Conservation (phyloP, 768 basidiomycete genomes). For the Serendipita sp. region DNA sequence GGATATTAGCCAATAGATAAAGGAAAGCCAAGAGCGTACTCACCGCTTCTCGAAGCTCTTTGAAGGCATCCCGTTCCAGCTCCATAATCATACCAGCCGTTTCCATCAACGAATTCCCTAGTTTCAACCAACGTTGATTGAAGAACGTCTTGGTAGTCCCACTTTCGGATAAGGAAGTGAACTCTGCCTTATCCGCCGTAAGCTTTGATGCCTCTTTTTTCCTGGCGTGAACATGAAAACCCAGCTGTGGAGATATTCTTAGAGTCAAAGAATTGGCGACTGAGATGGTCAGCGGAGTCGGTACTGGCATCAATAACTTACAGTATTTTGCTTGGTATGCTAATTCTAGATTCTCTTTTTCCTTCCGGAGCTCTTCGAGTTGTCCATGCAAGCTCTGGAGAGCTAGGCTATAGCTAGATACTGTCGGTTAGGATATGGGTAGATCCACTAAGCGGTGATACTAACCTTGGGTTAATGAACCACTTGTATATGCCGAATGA, state of each 20-base stretch:
- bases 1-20: background rate
- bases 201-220: slow-evolving; percentile 45
- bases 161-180: slow-evolving; percentile 45
- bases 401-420: background rate
- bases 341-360: background rate
- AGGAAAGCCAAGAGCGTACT: slow-evolving; percentile 7
- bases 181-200: slow-evolving; percentile 26
- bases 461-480: slow-evolving; percentile 53
- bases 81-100: slow-evolving; percentile 33
- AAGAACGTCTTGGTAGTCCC: slow-evolving; percentile 55
- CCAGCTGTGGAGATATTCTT: slow-evolving; percentile 48
- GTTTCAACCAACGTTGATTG: slow-evolving; percentile 59
- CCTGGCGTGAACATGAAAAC: slow-evolving; percentile 59
- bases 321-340: background rate
- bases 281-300: slow-evolving; percentile 18
- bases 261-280: slow-evolving; percentile 60
- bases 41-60: slow-evolving; percentile 51
- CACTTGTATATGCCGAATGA: slow-evolving; percentile 27
- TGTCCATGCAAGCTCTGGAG: background rate
- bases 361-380: background rate
- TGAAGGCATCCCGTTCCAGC: slow-evolving; percentile 62
- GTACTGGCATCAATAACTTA: background rate
- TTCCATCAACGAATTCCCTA: slow-evolving; percentile 53
- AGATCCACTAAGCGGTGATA: background rate
- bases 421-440: background rate